Base-by-base conservation (phyloP, 169 alveolate species). In the Cryptosporidium ryanae region DNA sequence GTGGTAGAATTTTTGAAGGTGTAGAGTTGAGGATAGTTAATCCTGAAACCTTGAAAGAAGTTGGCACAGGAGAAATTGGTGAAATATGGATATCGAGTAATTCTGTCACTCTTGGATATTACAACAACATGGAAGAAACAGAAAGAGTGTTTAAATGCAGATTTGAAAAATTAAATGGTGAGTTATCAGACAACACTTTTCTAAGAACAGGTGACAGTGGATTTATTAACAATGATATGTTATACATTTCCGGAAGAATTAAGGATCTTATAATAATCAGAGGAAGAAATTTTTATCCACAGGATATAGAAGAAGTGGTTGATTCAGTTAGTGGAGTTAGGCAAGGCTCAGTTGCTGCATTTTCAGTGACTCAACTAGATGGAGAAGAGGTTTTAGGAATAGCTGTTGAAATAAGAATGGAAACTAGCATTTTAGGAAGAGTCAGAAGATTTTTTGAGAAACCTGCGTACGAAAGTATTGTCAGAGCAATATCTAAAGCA, bases 151-250 rank as follows among this genome's bases (percentile, higher is more conserved):
- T 90, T 57, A 82, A 84, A 38, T 70, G 76, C 21, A 59, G 48
- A 25, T 61, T 71, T 49, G 43, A 27, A 17, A 82, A 13, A 27
- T 52, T 38, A 23, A 46, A 82, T 18, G 94, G 94, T 38, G 46
- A 59, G 46, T 21, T 31, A 65, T 90, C 94, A 5, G 90, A 83
- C n/a, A 66, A 82, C 1, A 44, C 59, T 29, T 91, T 89, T 54
- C 70, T 92, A 52, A 82, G 93, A 64, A 90, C 94, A 17, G 94
- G 94, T 1, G 94, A 92, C 23, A 64, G 90, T 18, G 94, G 94
- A 34, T 92, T 92, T 66, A 54, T 90, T 81, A 49, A 71, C 70
- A 55, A 92, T 27, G 81, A 90, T n/a, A 90, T 90, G 91, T 82
- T 92, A 8, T 92, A 71, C 65, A 90, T 92, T 50, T 66, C 93